These are phyloP conservation scores for Penicillium sclerotiorum DNA, from an alignment of 2,329 filamentous ascomycete genomes.

Conservation along the genomic window DNA sequence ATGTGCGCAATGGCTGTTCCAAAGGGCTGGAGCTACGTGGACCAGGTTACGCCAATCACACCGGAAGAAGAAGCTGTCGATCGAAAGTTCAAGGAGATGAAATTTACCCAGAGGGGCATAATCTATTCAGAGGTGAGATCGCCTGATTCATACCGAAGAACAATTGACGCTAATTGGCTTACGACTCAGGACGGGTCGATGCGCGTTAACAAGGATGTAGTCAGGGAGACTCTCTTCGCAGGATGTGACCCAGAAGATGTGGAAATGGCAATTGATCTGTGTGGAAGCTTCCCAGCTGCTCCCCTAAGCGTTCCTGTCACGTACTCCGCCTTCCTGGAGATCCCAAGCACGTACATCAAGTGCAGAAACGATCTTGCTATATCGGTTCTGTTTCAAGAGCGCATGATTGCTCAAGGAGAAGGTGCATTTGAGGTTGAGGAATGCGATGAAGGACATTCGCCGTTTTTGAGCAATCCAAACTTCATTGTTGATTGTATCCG, in stretches of 20 bases:
- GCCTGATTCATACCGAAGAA: too few species aligned
- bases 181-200: constrained; percentile 26
- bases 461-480: constrained; percentile 30
- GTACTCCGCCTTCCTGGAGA: constrained; percentile 31
- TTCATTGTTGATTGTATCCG: constrained; percentile 30
- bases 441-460: constrained; percentile 33
- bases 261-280: constrained; percentile 24
- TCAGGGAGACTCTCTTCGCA: constrained; percentile 27
- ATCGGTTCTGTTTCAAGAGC: constrained; percentile 20
- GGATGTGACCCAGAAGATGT: constrained; percentile 27
- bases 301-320: constrained; percentile 30
- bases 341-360: constrained; percentile 34
- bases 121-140: constrained; percentile 19
- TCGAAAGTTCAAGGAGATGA: constrained; percentile 16
- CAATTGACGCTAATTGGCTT: background rate
- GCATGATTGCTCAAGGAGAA: constrained; percentile 31
- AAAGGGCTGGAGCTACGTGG: constrained; percentile 26
- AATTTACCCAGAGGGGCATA: constrained; percentile 20
- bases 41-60: constrained; percentile 25
- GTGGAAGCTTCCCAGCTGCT: constrained; percentile 27
- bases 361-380: constrained; percentile 32
- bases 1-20: constrained; percentile 33
- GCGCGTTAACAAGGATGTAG: constrained; percentile 14
- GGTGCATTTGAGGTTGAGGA: constrained; percentile 29
- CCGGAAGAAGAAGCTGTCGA: constrained; percentile 29